Percentiles rank a stretch among this genome's conserved stretches.
phyloP scores from a whole-genome alignment of 345 rosid genomes.

The Aquilaria sinensis region DNA sequence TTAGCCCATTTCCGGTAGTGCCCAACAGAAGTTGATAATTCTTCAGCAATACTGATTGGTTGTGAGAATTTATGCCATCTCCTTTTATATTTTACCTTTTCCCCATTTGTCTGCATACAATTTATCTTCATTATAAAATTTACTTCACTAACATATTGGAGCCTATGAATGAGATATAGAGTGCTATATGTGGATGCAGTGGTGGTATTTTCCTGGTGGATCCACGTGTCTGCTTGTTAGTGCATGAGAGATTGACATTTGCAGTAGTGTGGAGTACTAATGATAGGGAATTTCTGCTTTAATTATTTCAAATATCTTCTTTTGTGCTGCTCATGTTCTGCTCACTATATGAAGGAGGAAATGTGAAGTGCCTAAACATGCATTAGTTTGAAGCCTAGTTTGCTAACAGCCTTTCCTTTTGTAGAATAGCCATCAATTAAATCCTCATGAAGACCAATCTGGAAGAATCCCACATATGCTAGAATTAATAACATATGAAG shows the following conservation, averaged over 20 bases:
- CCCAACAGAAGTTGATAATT: no score
- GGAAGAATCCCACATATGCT: constrained; percentile 19
- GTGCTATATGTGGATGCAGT: constrained; percentile 1
- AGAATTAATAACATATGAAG: constrained; percentile 13
- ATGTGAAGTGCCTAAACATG: background rate
- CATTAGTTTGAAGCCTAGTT: background rate
- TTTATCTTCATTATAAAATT: no score
- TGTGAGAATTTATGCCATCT: no score
- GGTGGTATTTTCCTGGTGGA: background rate
- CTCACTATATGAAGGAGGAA: constrained; percentile 4
- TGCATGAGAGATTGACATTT: background rate
- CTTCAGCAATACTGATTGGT: no score
- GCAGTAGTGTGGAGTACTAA: constrained; percentile 4
- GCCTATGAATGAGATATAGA: background rate
- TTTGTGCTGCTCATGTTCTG: background rate
- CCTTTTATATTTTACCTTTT: no score
- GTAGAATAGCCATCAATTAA: constrained; percentile 11
- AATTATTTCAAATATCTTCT: constrained; percentile 9
- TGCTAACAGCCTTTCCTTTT: constrained; percentile 6
- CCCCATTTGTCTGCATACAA: no score
- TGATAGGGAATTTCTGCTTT: constrained; percentile 12
- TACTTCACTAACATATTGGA: background rate
- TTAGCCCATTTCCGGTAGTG: no score
- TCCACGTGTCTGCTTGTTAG: constrained; percentile 4
- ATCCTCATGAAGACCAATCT: background rate